Base-by-base conservation (phyloP, 108 stramenopile species). In the Poteriospumella lacustris region DNA sequence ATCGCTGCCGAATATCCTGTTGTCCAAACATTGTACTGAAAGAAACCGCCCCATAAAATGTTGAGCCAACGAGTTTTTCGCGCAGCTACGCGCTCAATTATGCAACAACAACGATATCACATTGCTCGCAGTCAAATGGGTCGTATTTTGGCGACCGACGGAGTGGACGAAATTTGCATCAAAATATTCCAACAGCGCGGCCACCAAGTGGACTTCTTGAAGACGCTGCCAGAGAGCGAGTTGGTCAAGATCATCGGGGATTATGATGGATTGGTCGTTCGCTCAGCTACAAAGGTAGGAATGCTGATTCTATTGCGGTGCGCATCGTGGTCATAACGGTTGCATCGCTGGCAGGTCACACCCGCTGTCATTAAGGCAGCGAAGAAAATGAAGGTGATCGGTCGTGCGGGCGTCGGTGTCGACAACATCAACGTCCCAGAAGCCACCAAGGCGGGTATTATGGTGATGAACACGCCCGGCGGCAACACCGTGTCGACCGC, bases 401-500 rank as follows among this genome's bases (percentile, higher is more conserved):
- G 85, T 82, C 80, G 85, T 1, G 85, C 85, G 0, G 85, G 85
- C 26, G 85, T 86, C 2, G 85, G 85, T 39, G 81, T 86, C 34
- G 85, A 86, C 79, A 86, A 86, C 79, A 86, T 86, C 36, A 83
- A 86, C 39, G 76, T 85, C 5, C 69, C 70, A 33, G 84, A 79
- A 24, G 84, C 84, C 44, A 86, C 85, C 26, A 82, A 82, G 24
- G 44, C 40, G 33, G 85, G 85, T 24, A 64, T 86, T 5, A 41
- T 86, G 78, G 85, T 86, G 42, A 86, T 86, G 85, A 86, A 86
- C 79, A 86, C 85, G 40, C 85, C 85, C 12, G 84, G 84, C 31
- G 85, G 85, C 15, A 86, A 86, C 85, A 86, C 85, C 0, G 85
- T 86, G 9, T 85, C 84, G 1, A 86, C 85, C 3, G 85, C 85